Base-by-base conservation (phyloP, 345 rosid genomes). In the Brassica incana region DNA sequence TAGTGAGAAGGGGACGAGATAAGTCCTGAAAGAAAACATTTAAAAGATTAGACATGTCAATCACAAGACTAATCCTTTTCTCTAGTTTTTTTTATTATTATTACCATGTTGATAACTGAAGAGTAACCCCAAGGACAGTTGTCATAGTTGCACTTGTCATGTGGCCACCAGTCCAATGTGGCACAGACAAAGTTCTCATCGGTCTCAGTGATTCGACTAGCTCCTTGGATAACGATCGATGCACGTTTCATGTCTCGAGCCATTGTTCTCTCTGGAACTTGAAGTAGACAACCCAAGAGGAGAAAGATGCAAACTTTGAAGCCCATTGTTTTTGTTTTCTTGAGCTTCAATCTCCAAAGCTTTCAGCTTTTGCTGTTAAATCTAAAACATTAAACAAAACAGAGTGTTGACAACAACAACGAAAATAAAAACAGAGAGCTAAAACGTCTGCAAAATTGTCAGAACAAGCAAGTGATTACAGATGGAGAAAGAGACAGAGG, bases 81-180 rank as follows among this genome's bases (percentile, higher is more conserved):
- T 29, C 64, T 67, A 0, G 6, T 12, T 11, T 15, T n/a, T 50
- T 14, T 9, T 60, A 36, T 5, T 50, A 33, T 35, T 36, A 88
- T 82, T 85, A 89, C 99, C 94, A 95, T 79, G 83, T 91, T 91
- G 58, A 84, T 82, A 6, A 71, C 96, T 45, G 99, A 95, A 65
- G 98, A 77, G 83, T 91, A 83, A 15, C 88, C 90, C 98, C 99
- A 95, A 1, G 99, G 98, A 75, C 99, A 95, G 32, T 88, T 92
- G 32, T 90, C 63, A 83, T 95, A 95, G 85, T 93, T 83, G 77
- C 99, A 95, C 84, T 95, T 95, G 70, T 95, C 97, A 82, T 88
- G 97, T 74, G 99, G 99, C 99, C 99, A 95, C 99, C 99, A 95
- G 75, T 95, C 99, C 71, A 95, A 36, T 59, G 99, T 95, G 32